These are phyloP conservation scores for Solioccasus polychromus DNA, from an alignment of 768 basidiomycete genomes.

Conservation along the genomic window DNA sequence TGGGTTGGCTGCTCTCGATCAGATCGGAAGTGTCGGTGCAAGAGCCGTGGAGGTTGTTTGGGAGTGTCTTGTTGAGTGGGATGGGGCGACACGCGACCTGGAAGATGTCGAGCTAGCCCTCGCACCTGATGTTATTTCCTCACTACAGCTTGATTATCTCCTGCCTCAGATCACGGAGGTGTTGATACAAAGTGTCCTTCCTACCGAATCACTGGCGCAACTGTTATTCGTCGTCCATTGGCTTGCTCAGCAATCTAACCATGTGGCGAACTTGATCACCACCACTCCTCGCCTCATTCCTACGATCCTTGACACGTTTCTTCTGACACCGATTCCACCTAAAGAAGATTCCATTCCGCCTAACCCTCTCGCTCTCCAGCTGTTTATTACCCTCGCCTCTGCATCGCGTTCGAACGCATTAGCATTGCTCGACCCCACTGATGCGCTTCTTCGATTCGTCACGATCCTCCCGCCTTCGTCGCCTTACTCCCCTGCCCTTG, in stretches of 20 bases:
- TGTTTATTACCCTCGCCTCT: conserved; percentile 54
- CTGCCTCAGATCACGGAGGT: conserved; percentile 49
- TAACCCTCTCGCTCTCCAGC: conserved; percentile 49
- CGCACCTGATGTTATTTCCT: conserved; percentile 18
- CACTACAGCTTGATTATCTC: conserved; percentile 37
- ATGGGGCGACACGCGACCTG: conserved; percentile 26
- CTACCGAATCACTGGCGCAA: conserved; percentile 49
- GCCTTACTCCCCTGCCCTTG: conserved; percentile 34
- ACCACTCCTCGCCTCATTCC: conserved; percentile 51
- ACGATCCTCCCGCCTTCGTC: conserved; percentile 49
- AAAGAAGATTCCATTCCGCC: conserved; percentile 30
- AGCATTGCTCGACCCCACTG: conserved; percentile 51
- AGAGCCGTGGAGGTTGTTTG: conserved; percentile 71
- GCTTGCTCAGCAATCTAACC: conserved; percentile 57
- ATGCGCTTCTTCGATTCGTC: conserved; percentile 72
- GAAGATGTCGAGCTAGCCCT: conserved; percentile 45
- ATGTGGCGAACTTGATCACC: conserved; percentile 49
- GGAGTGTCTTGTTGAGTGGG: conserved; percentile 72
- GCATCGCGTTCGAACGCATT: conserved; percentile 70
- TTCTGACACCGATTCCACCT: conserved; percentile 51
- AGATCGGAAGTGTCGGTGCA: conserved; percentile 64
- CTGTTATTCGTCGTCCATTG: conserved; percentile 59
- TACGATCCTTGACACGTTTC: conserved; percentile 51
- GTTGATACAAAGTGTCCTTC: conserved; percentile 40
- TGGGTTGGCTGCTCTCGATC: conserved; percentile 62